Evolutionary conservation across 2,329 filamentous ascomycete species (phyloP), one percentile per base, ranked within the genome.

Genomic region (Alternaria burnsii): DNA sequence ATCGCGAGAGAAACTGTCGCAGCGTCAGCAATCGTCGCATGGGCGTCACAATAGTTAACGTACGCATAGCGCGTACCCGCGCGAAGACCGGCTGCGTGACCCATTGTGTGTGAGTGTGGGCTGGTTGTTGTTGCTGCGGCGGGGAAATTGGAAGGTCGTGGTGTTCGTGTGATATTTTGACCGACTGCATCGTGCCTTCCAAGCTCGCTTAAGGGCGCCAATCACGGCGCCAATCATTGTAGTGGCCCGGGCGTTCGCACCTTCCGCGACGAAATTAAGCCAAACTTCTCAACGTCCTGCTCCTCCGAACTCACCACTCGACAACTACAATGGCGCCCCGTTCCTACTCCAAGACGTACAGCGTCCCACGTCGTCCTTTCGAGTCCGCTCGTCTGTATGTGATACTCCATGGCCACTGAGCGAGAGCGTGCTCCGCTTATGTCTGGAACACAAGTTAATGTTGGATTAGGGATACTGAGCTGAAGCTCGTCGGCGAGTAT

Each of bases 341-440:
- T 82, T 91, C 90, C 78, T 97, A 97, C 88, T 96, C 91, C 83
- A 99, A 99, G 93, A 99, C 95, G 88, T 96, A 96, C 84, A 97
- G 97, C 91, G 93, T 97, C 88, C 94, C 94, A 81, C 88, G 91
- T 86, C 91, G 94, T 87, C 94, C 95, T 82, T 98, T 97, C 89
- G 95, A 98, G 92, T 94, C 94, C 85, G 95, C 95, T 87, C 95
- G 95, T 91, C 89, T 99, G 95, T 98, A 91, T 92, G 94, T 97
- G 58, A 51, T 57, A 89, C 69, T 69, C 85, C 85, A 88, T 88
- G 93, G 91, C 94, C 95, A 98, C 91, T 98, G 91, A 97, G 89
- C 88, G 88, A 82, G 91, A 97, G 94, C 94, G 92, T 94, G 93
- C 93, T 97, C 92, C 92, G 88, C 89, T 94, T 87, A 98, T 83